Conservation (phyloP, 257 asterid genomes). For the Pogostemon cablin region DNA sequence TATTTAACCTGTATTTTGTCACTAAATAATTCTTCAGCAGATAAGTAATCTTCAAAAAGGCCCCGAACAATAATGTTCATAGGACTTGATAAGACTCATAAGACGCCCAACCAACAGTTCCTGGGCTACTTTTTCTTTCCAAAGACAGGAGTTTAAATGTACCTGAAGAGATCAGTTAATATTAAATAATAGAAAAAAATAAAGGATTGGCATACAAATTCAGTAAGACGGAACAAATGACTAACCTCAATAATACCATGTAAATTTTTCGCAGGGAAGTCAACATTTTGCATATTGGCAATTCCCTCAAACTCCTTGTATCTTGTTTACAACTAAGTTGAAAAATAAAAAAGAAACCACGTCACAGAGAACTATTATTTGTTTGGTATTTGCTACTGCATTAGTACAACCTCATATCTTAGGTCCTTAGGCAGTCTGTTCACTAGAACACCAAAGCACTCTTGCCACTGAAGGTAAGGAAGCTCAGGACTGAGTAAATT, state of each 20-base stretch:
- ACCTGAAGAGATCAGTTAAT: conserved; percentile 48
- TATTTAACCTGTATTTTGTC: conserved; percentile 83
- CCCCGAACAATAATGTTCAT: conserved; percentile 87
- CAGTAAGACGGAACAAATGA: conserved; percentile 29
- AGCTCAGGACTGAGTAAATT: conserved; percentile 96
- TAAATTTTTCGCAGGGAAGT: conserved; percentile 88
- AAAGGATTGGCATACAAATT: neutral
- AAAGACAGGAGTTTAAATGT: conserved; percentile 63
- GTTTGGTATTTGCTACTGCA: conserved; percentile 13
- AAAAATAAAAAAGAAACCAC: conserved; percentile 9
- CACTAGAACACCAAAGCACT: conserved; percentile 95
- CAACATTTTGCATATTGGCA: conserved; percentile 60
- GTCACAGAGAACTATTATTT: conserved; percentile 1
- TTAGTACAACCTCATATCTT: conserved; percentile 66
- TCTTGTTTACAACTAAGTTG: conserved; percentile 76
- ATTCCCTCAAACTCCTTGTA: conserved; percentile 75
- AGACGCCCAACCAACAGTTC: conserved; percentile 92
- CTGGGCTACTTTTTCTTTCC: conserved; percentile 89
- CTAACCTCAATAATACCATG: conserved; percentile 85
- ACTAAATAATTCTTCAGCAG: conserved; percentile 89
- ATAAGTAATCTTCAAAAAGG: conserved; percentile 85
- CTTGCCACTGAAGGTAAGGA: conserved; percentile 99
- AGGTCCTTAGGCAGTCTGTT: conserved; percentile 92
- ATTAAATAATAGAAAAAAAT: neutral
- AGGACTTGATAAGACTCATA: conserved; percentile 87